phyloP scores from a whole-genome alignment of 306 rosid species.

The Begonia peltatifolia region DNA sequence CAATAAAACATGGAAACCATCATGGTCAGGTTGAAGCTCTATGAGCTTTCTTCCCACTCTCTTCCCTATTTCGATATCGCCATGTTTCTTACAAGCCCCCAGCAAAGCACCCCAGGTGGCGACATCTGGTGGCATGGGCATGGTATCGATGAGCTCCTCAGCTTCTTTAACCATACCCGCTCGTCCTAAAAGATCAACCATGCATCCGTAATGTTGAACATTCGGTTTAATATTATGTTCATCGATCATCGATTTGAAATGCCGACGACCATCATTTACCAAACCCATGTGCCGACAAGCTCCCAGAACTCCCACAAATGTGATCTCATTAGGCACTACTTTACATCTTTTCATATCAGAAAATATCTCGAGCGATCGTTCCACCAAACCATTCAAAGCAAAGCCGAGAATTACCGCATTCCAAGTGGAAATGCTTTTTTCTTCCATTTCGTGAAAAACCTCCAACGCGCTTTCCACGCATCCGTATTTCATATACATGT shows the following conservation, averaged over 20 bases:
- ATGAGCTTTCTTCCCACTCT: constrained; percentile 63
- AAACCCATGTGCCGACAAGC: constrained; percentile 86
- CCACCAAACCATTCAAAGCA: constrained; percentile 61
- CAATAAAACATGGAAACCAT: constrained; percentile 58
- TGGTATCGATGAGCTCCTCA: constrained; percentile 49
- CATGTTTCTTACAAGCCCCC: constrained; percentile 67
- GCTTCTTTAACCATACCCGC: constrained; percentile 75
- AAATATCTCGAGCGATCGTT: constrained; percentile 44
- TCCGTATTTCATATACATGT: constrained; percentile 68
- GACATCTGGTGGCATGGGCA: constrained; percentile 68
- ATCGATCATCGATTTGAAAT: constrained; percentile 41
- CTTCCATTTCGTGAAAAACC: constrained; percentile 39
- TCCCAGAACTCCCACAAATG: constrained; percentile 69
- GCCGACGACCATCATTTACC: constrained; percentile 58
- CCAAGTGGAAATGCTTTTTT: constrained; percentile 67
- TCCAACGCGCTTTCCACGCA: constrained; percentile 55
- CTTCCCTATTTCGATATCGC: constrained; percentile 54
- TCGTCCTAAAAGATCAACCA: constrained; percentile 85
- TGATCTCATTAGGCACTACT: constrained; percentile 55
- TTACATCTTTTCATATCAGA: constrained; percentile 36
- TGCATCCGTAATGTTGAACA: constrained; percentile 71
- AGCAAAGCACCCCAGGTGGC: constrained; percentile 87
- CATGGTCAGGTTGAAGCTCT: constrained; percentile 67
- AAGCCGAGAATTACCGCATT: constrained; percentile 72
- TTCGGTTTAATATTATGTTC: constrained; percentile 57